Evolutionary conservation across 2,329 filamentous ascomycete species (phyloP).

Genomic region (Sclerotinia minor): DNA sequence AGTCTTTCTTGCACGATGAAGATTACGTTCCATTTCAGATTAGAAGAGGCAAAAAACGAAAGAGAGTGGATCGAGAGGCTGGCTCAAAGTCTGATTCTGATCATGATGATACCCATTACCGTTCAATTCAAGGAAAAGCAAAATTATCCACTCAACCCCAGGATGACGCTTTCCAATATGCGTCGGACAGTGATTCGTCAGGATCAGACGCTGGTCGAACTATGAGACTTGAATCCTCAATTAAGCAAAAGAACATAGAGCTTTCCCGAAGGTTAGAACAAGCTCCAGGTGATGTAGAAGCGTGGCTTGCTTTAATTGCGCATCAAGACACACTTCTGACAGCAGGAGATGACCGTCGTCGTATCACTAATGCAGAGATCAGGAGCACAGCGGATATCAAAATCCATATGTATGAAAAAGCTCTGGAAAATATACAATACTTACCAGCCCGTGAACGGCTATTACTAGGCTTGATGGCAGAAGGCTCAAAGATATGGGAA

Average conservation of each 20-base stretch:
- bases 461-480: constrained; percentile 67
- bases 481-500: constrained; percentile 75
- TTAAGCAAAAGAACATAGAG: constrained; percentile 57
- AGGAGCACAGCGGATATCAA: constrained; percentile 76
- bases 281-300: constrained; percentile 63
- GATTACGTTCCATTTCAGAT: constrained; percentile 53
- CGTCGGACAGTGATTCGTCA: constrained; percentile 47
- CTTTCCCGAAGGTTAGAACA: constrained; percentile 65
- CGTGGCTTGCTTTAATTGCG: constrained; percentile 77
- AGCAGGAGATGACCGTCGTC: constrained; percentile 49
- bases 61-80: constrained; percentile 34
- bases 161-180: constrained; percentile 46
- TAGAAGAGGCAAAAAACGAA: constrained; percentile 41
- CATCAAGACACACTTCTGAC: constrained; percentile 72
- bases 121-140: constrained; percentile 65
- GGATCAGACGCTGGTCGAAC: constrained; percentile 43
- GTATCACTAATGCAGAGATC: constrained; percentile 59
- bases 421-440: constrained; percentile 58
- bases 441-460: constrained; percentile 57
- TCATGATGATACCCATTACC: constrained; percentile 57
- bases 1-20: constrained; percentile 34
- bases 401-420: constrained; percentile 76
- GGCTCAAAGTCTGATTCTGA: constrained; percentile 46
- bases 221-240: constrained; percentile 46
- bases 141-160: constrained; percentile 45